These are phyloP conservation scores for Fusarium sacchari DNA, from an alignment of 2,329 filamentous ascomycete species.

Conservation along the genomic window DNA sequence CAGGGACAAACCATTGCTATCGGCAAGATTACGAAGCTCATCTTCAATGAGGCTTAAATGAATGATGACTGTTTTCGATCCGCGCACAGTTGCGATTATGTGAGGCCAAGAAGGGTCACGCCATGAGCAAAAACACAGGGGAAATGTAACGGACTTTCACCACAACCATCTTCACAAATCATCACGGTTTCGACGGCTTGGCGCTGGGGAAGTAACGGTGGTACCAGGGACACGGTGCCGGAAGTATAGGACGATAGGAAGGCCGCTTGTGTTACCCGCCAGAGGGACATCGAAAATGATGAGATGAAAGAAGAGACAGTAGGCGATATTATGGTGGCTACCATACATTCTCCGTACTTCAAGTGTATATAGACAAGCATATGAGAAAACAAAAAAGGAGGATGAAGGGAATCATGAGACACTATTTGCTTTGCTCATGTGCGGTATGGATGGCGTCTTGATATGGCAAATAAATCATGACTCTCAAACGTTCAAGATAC, in stretches of 20 bases:
- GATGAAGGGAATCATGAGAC: not conserved
- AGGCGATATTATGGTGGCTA: conserved; percentile 35
- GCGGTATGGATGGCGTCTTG: not conserved
- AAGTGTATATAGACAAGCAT: conserved; percentile 37
- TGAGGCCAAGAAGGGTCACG: conserved; percentile 10
- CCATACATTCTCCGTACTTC: conserved; percentile 28
- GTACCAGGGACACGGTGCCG: conserved; percentile 13
- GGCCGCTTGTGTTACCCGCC: conserved; percentile 21
- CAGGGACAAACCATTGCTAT: conserved; percentile 99
- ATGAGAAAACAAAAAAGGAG: conserved; percentile 27
- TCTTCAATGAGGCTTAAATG: conserved; percentile 52
- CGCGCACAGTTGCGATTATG: not conserved
- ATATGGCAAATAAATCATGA: not conserved
- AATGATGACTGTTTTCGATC: conserved; percentile 31
- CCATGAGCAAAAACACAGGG: conserved; percentile 17
- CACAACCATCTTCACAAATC: conserved; percentile 25
- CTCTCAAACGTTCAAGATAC: not conserved
- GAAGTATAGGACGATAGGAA: conserved; percentile 35
- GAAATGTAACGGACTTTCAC: conserved; percentile 24
- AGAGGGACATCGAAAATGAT: conserved; percentile 22
- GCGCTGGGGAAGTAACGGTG: not conserved
- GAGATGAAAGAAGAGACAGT: conserved; percentile 21
- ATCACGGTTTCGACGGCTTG: conserved; percentile 21
- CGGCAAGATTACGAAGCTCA: conserved; percentile 96
- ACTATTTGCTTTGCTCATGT: not conserved